Evolutionary conservation across 306 rosid genomes (phyloP), one percentile per base, ranked within the genome.

Genomic region (Mimosa bimucronata): DNA sequence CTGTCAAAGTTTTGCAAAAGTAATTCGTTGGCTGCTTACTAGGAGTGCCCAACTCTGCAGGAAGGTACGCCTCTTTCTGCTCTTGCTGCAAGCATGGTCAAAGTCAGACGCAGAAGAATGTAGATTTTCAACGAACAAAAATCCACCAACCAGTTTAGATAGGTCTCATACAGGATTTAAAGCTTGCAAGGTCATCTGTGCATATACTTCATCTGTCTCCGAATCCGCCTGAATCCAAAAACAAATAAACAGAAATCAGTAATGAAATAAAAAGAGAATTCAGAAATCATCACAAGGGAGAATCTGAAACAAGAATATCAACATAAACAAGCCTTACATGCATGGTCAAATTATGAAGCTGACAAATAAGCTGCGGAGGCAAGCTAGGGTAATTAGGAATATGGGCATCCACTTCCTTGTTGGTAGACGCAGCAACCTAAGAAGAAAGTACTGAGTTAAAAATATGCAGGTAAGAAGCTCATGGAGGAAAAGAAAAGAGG

Each of bases 101-200:
- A 21, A 53, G 23, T 66, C 60, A 85, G 75, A 58, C 70, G 72
- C 66, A 66, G 65, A 37, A 73, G 57, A 78, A 81, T 37, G 48
- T 62, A 81, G 40, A 40, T 1, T 61, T 46, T 82, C 60, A 57
- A 42, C 42, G 60, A 37, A 76, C 12, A 44, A 48, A 26, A 60
- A 13, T 16, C 38, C n/a, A 14, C 13, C 21, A 74, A 82, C 62
- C 19, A 52, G 67, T 37, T 29, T 76, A 61, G 40, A 86, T 52
- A 83, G 13, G 84, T 73, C 79, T 77, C 89, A 46, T 91, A 94
- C 98, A 57, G 87, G 90, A 86, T 77, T 94, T 53, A 94, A 85
- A 23, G 98, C 94, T 62, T 94, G 98, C 90, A 94, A 85, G 46
- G 98, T 94, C 98, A 94, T 94, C 66, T 94, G 98, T 0, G 97